phyloP scores from a whole-genome alignment of 2,329 filamentous ascomycete species.

The Ustilaginoidea virens region DNA sequence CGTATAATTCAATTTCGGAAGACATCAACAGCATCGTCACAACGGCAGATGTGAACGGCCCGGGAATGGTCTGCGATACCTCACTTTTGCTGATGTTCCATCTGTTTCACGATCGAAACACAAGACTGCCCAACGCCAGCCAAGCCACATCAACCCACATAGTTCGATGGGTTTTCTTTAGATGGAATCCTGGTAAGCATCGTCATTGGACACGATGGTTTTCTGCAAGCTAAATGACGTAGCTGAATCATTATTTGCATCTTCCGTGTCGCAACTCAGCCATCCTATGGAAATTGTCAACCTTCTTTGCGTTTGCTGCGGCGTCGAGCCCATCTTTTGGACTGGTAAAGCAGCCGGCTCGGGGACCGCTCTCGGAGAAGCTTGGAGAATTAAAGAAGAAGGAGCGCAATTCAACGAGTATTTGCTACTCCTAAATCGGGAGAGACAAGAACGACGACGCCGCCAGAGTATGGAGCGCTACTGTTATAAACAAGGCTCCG shows the following conservation, averaged over 20 bases:
- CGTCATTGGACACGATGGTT: not conserved
- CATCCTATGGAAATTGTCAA: slow-evolving; percentile 50
- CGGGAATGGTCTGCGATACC: slow-evolving; percentile 63
- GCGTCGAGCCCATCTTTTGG: slow-evolving; percentile 22
- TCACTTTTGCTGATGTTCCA: slow-evolving; percentile 58
- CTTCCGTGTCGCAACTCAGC: slow-evolving; percentile 46
- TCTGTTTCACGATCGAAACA: slow-evolving; percentile 49
- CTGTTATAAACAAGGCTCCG: slow-evolving; percentile 3
- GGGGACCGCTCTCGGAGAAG: slow-evolving; percentile 32
- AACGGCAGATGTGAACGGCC: slow-evolving; percentile 69
- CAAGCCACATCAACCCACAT: slow-evolving; percentile 54
- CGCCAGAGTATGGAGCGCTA: too few relatives aligned
- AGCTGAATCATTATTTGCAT: slow-evolving; percentile 55
- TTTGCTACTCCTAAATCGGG: slow-evolving; percentile 33
- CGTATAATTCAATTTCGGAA: slow-evolving; percentile 50
- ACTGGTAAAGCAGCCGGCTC: slow-evolving; percentile 19
- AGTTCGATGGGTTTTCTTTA: slow-evolving; percentile 66
- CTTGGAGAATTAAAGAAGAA: slow-evolving; percentile 28
- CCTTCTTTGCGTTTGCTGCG: slow-evolving; percentile 55
- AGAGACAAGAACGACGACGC: slow-evolving; percentile 1
- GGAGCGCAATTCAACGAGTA: slow-evolving; percentile 34
- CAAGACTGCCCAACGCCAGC: slow-evolving; percentile 52
- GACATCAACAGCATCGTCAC: slow-evolving; percentile 58
- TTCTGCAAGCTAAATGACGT: slow-evolving; percentile 1
- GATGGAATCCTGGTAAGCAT: slow-evolving; percentile 72